Percentiles rank a stretch among this genome's conserved stretches.
Conservation (phyloP, 1,139 yeast species). For the Yamadazyma atlantica region DNA sequence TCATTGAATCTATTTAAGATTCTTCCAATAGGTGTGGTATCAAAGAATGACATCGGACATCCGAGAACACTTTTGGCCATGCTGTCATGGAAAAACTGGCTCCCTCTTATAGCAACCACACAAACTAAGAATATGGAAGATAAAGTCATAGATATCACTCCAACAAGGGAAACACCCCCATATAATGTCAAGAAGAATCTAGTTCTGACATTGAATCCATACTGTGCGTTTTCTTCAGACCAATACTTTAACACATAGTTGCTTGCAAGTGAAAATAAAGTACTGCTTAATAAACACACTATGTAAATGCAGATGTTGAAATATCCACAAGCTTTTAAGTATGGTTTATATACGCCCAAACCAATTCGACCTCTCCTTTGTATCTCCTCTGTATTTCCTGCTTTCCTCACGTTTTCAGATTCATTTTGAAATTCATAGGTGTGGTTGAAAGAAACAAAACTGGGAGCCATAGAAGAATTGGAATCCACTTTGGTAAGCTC, state of each 20-base stretch:
- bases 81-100: constrained; percentile 34
- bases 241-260: constrained; percentile 35
- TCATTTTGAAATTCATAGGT: constrained; percentile 19
- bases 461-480: constrained; percentile 17
- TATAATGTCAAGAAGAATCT: constrained; percentile 25
- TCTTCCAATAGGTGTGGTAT: constrained; percentile 44
- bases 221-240: constrained; percentile 33
- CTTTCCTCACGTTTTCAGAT: constrained; percentile 16
- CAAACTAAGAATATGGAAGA: constrained; percentile 33
- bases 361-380: constrained; percentile 35
- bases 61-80: constrained; percentile 38
- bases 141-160: constrained; percentile 26
- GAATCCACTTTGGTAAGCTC: constrained; percentile 9
- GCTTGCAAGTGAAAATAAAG: constrained; percentile 25
- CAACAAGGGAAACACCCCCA: constrained; percentile 26
- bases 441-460: constrained; percentile 24
- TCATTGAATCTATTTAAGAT: constrained; percentile 41
- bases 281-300: constrained; percentile 20
- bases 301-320: constrained; percentile 26
- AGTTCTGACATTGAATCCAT: constrained; percentile 25
- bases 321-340: constrained; percentile 36
- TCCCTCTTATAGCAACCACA: constrained; percentile 30
- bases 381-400: constrained; percentile 31
- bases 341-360: constrained; percentile 30
- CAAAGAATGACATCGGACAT: constrained; percentile 46